These are phyloP conservation scores for Saccharomyces uvarum DNA, from an alignment of 1,139 yeast genomes.

Conservation along the genomic window DNA sequence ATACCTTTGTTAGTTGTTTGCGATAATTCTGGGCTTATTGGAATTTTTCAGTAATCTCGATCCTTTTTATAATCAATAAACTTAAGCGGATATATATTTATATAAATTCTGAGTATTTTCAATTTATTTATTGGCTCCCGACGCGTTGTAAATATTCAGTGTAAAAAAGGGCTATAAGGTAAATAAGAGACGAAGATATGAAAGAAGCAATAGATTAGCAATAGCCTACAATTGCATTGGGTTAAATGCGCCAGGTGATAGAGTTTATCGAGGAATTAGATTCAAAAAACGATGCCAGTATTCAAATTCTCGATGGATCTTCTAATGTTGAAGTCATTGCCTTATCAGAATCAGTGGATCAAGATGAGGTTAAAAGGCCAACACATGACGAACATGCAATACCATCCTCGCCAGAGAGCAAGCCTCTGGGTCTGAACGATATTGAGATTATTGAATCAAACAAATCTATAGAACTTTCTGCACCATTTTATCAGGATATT, in stretches of 20 bases:
- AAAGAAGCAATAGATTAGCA: neutral
- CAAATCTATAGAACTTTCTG: slow-evolving; percentile 6
- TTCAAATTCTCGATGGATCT: slow-evolving; percentile 1
- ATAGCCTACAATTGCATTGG: neutral
- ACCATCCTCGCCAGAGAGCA: neutral
- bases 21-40: slow-evolving; percentile 22
- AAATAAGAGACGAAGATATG: neutral
- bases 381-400: neutral
- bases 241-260: neutral
- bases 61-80: neutral
- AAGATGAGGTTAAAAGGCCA: neutral
- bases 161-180: neutral
- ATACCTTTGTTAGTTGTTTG: slow-evolving; percentile 15
- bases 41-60: slow-evolving; percentile 7
- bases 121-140: neutral
- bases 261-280: slow-evolving; percentile 3
- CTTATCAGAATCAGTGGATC: neutral
- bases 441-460: slow-evolving; percentile 4
- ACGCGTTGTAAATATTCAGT: neutral
- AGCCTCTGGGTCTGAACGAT: neutral
- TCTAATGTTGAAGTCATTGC: neutral
- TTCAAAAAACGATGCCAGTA: slow-evolving; percentile 2
- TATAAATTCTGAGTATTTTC: neutral
- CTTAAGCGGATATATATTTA: neutral
- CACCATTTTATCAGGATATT: slow-evolving; percentile 11